These are phyloP conservation scores for Zizania latifolia DNA, from an alignment of 176 grass and related monocot species.

Conservation along the genomic window DNA sequence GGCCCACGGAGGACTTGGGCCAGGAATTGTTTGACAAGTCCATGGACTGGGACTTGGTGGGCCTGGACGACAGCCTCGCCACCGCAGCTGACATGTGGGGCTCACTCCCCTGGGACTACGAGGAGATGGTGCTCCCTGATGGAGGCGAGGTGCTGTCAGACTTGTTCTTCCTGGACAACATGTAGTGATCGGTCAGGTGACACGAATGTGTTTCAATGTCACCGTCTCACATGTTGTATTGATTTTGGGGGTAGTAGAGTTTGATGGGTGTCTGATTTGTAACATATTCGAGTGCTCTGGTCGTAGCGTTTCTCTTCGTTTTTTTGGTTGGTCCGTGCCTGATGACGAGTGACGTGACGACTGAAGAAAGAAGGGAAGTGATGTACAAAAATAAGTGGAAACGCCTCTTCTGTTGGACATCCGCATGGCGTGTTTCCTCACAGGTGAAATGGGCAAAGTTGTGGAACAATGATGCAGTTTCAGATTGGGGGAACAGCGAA, in stretches of 20 bases:
- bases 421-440: neutral
- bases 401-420: neutral
- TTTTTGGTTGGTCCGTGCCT: neutral
- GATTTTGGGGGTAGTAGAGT: neutral
- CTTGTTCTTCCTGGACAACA: slow-evolving; percentile 17
- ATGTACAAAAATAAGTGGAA: slow-evolving; percentile 24
- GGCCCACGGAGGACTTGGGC: neutral
- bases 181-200: neutral
- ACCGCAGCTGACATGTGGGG: slow-evolving; percentile 33
- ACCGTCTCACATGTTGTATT: neutral
- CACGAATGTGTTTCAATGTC: neutral
- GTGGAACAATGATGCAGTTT: neutral
- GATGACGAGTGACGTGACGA: too few relatives aligned
- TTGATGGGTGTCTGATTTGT: neutral
- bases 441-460: neutral
- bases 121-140: neutral
- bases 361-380: neutral
- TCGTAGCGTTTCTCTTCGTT: neutral
- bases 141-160: neutral
- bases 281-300: neutral
- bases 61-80: slow-evolving; percentile 15
- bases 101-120: slow-evolving; percentile 32
- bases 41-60: slow-evolving; percentile 42
- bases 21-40: neutral
- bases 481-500: too few relatives aligned